Evolutionary conservation across 169 alveolate species (phyloP).

Genomic region (Plasmodium vivax): DNA sequence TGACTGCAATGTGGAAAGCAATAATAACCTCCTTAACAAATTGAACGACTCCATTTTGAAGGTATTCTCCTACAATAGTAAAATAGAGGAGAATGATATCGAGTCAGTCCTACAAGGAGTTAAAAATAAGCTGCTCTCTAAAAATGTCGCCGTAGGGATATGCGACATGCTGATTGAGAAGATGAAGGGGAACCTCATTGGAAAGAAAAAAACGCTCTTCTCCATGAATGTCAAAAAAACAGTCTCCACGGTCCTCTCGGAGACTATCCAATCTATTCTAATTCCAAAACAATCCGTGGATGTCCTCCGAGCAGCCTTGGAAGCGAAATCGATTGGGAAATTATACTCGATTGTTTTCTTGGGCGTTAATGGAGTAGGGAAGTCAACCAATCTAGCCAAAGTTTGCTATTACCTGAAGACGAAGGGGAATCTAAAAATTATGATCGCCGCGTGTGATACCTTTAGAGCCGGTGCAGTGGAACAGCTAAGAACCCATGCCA

Average conservation of each 20-base stretch:
- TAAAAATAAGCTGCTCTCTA: slow-evolving; percentile 86
- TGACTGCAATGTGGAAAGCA: slow-evolving; percentile 41
- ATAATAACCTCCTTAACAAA: slow-evolving; percentile 34
- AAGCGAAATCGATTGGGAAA: slow-evolving; percentile 92
- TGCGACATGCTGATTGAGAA: slow-evolving; percentile 90
- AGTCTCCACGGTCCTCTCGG: slow-evolving; percentile 88
- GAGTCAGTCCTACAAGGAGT: slow-evolving; percentile 88
- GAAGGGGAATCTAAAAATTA: slow-evolving; percentile 94
- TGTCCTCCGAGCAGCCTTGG: slow-evolving; percentile 91
- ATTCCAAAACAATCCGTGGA: slow-evolving; percentile 93
- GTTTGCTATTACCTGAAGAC: slow-evolving; percentile 95
- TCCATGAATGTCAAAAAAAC: slow-evolving; percentile 87
- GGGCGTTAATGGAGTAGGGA: slow-evolving; percentile 99
- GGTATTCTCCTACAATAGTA: slow-evolving; percentile 86
- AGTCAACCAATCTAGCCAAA: slow-evolving; percentile 99
- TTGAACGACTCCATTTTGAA: slow-evolving; percentile 88
- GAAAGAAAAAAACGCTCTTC: slow-evolving; percentile 89
- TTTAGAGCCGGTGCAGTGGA: slow-evolving; percentile 99
- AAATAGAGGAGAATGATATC: slow-evolving; percentile 88
- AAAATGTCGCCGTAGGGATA: slow-evolving; percentile 93
- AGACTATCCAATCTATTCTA: slow-evolving; percentile 89
- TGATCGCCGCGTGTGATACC: slow-evolving; percentile 99
- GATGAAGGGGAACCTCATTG: slow-evolving; percentile 87
- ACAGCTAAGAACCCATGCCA: slow-evolving; percentile 97
- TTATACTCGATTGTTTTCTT: slow-evolving; percentile 93